These are phyloP conservation scores for Prunus kanzakura DNA, from an alignment of 306 rosid genomes.

Conservation along the genomic window DNA sequence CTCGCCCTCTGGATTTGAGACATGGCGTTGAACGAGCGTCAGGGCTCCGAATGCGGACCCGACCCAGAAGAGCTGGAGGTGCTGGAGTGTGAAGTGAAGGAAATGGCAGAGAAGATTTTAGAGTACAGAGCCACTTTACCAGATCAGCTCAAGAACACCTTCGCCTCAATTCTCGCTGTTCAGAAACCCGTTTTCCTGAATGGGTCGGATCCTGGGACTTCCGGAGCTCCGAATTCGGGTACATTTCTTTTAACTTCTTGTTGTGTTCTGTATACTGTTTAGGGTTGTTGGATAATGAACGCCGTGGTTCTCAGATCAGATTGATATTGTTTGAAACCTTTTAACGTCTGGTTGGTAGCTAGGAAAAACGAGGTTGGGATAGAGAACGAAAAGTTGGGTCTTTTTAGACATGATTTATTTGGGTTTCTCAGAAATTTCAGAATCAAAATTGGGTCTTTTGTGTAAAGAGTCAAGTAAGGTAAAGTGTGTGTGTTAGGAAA, in stretches of 20 bases:
- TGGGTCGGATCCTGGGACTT: constrained; percentile 28
- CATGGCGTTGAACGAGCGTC: constrained; percentile 31
- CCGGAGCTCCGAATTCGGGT: constrained; percentile 28
- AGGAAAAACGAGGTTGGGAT: background rate
- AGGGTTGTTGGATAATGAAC: background rate
- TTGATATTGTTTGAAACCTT: background rate
- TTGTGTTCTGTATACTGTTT: background rate
- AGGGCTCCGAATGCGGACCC: constrained; percentile 23
- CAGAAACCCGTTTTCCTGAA: constrained; percentile 43
- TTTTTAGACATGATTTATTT: background rate
- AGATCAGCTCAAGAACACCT: constrained; percentile 54
- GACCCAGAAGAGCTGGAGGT: constrained; percentile 36
- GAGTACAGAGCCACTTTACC: constrained; percentile 57
- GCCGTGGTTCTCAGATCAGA: background rate
- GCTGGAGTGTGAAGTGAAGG: constrained; percentile 53
- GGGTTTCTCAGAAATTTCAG: background rate
- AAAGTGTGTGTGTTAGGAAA: background rate
- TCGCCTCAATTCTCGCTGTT: constrained; percentile 42
- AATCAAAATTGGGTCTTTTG: background rate
- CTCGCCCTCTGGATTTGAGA: background rate
- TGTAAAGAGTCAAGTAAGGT: background rate
- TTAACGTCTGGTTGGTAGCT: background rate
- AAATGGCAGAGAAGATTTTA: constrained; percentile 58
- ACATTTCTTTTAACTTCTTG: background rate
- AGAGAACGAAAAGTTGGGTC: background rate